Percentiles rank a stretch among this genome's conserved stretches.
These are phyloP conservation scores for Chrysoporthe deuterocubensis DNA, from an alignment of 2,329 filamentous ascomycete species.

Conservation along the genomic window DNA sequence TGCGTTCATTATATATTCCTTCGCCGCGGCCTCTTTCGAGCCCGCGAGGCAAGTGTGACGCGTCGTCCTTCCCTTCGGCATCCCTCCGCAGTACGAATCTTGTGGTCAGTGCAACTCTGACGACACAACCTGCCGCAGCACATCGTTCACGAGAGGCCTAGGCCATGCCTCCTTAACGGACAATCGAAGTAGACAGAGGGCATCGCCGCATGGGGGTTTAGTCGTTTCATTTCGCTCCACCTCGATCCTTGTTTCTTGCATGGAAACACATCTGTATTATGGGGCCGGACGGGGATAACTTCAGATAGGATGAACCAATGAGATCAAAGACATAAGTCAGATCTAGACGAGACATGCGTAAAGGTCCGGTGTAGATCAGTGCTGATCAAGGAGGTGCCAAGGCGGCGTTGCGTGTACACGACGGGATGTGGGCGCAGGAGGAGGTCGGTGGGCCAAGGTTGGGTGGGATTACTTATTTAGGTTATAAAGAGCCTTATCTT, in stretches of 20 bases:
- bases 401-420: neutral
- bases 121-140: neutral
- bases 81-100: neutral
- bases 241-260: neutral
- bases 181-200: too few species aligned
- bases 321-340: neutral
- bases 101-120: neutral
- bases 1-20: neutral
- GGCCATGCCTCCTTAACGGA: neutral
- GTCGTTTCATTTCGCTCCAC: neutral
- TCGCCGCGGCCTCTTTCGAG: neutral
- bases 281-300: neutral
- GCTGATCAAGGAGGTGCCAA: slow-evolving; percentile 11
- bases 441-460: neutral
- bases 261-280: neutral
- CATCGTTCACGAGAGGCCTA: neutral
- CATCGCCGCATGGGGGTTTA: neutral
- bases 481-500: neutral
- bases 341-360: neutral
- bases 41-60: neutral
- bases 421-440: neutral
- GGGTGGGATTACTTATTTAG: neutral
- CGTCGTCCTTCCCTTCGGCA: neutral
- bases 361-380: neutral
- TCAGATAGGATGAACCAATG: neutral